Percentiles rank a stretch among this genome's conserved stretches.
phyloP scores from a whole-genome alignment of 2,329 filamentous ascomycete genomes.

The Trichoderma breve region DNA sequence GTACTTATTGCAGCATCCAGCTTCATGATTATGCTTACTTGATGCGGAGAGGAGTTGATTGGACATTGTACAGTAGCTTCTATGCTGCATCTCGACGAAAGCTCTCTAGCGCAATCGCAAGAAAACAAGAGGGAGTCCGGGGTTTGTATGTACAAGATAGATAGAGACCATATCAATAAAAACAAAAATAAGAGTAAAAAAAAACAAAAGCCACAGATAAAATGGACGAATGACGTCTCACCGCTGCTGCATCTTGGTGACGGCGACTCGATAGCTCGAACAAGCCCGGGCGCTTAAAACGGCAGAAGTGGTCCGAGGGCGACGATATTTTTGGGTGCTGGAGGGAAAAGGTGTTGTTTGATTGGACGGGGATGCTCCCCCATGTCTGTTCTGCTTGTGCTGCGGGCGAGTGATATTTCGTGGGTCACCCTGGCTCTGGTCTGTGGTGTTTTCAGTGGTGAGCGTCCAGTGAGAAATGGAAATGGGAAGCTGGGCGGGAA shows the following conservation, averaged over 20 bases:
- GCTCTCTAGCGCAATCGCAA: background rate
- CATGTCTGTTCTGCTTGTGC: background rate
- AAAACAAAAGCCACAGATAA: background rate
- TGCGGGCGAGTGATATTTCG: background rate
- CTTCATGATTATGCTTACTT: too few species aligned
- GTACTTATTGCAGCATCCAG: too few species aligned
- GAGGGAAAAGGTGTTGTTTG: constrained; percentile 8
- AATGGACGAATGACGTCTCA: constrained; percentile 11
- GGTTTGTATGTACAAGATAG: too few species aligned
- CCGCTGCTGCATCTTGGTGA: constrained; percentile 11
- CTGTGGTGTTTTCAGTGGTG: background rate
- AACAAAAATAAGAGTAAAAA: background rate
- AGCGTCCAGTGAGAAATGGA: background rate
- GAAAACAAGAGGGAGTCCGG: background rate
- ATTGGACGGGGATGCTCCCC: background rate
- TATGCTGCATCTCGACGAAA: background rate
- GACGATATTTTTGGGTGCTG: background rate
- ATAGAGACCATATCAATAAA: background rate
- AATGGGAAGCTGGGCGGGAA: background rate
- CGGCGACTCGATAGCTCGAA: background rate
- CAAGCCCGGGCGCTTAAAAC: constrained; percentile 12
- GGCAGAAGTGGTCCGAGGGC: constrained; percentile 11
- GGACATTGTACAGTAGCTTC: background rate
- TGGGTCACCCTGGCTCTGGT: background rate
- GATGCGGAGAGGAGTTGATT: background rate